These are phyloP conservation scores for Pseudocercospora ulei DNA, from an alignment of 2,329 filamentous ascomycete species.

Conservation along the genomic window DNA sequence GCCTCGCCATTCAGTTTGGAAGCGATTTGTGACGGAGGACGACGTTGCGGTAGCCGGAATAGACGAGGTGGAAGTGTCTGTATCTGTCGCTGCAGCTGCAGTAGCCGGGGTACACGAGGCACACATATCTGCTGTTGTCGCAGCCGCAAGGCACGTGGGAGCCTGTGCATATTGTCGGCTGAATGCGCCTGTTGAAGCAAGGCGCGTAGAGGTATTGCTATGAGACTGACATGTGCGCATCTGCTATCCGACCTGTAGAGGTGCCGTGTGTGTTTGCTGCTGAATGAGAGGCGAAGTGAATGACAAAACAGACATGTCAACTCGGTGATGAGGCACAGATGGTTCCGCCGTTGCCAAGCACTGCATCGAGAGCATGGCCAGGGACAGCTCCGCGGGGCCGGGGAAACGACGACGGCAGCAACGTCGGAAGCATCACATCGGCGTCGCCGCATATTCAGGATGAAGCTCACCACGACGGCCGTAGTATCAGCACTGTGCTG, in stretches of 20 bases:
- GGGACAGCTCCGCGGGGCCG: no score
- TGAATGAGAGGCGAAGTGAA: conserved; percentile 6
- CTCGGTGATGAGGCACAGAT: neutral
- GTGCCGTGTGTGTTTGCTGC: neutral
- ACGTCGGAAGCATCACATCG: no score
- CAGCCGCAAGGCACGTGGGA: conserved; percentile 27
- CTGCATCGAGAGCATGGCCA: no score
- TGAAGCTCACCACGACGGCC: conserved; percentile 39
- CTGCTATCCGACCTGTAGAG: neutral
- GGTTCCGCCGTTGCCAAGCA: no score
- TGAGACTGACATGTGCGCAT: conserved; percentile 1
- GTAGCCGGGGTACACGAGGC: conserved; percentile 9
- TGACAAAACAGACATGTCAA: conserved; percentile 13
- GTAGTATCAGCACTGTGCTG: conserved; percentile 37
- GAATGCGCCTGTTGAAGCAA: conserved; percentile 4
- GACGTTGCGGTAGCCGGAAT: conserved; percentile 12
- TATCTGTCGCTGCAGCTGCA: conserved; percentile 7
- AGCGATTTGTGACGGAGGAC: conserved; percentile 14
- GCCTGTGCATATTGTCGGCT: conserved; percentile 24
- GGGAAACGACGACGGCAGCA: no score
- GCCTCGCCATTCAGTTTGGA: conserved; percentile 23
- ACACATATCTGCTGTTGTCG: conserved; percentile 22
- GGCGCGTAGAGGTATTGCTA: conserved; percentile 2
- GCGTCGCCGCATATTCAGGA: conserved; percentile 32
- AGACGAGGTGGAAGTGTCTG: conserved; percentile 2